phyloP scores from a whole-genome alignment of 2,329 filamentous ascomycete genomes.

The Pseudopithomyces maydicus region DNA sequence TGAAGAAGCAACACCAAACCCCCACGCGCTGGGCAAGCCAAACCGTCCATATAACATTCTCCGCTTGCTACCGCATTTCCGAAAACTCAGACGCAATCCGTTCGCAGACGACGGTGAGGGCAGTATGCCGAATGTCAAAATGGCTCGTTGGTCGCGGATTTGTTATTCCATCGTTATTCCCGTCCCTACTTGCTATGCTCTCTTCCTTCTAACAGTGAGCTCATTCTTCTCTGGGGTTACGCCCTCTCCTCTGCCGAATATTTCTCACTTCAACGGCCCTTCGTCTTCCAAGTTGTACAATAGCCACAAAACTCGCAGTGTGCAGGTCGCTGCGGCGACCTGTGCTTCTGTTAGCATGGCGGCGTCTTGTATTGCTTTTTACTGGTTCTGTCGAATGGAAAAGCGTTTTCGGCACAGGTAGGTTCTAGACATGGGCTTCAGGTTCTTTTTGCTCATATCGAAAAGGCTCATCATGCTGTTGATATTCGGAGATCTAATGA shows the following conservation, averaged over 20 bases:
- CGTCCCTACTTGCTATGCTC: background rate
- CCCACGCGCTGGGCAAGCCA: background rate
- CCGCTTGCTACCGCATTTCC: background rate
- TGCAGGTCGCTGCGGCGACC: conserved; percentile 42
- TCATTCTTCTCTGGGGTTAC: background rate
- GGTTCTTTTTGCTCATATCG: background rate
- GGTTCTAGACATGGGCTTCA: conserved; percentile 30
- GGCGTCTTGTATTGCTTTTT: conserved; percentile 62
- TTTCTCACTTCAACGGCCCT: conserved; percentile 6
- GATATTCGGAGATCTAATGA: conserved; percentile 73
- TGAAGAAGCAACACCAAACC: conserved; percentile 10
- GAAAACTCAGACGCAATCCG: background rate
- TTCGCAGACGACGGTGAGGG: conserved; percentile 4
- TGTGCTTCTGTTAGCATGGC: conserved; percentile 59
- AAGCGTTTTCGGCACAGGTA: conserved; percentile 76
- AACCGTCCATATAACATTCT: background rate
- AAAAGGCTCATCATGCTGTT: conserved; percentile 73
- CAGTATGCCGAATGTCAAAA: background rate
- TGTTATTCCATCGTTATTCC: background rate
- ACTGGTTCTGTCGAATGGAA: conserved; percentile 76
- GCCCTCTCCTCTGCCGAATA: conserved; percentile 11
- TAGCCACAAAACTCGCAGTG: conserved; percentile 23
- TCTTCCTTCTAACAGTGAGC: background rate
- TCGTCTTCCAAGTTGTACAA: conserved; percentile 16
- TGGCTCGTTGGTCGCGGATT: background rate